Evolutionary conservation across 2,329 filamentous ascomycete genomes (phyloP).

Genomic region (Claviceps sorghi): DNA sequence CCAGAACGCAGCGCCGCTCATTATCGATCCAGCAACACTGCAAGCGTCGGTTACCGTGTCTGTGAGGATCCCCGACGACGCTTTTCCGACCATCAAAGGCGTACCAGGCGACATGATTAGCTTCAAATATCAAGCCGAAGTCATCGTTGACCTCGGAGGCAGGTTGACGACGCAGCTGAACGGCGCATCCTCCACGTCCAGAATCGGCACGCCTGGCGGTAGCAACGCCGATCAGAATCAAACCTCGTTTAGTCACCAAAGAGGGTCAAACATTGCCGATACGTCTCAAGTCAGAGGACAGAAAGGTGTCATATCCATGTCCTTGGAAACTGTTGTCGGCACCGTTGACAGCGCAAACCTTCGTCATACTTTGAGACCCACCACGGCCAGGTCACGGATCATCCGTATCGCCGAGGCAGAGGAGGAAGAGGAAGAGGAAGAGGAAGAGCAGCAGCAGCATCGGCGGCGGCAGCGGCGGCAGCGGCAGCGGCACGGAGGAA

Average conservation of each 20-base stretch:
- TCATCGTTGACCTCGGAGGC: conserved; percentile 82
- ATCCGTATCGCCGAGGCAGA: conserved; percentile 17
- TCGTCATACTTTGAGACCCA: conserved; percentile 12
- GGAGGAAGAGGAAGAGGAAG: conserved; percentile 13
- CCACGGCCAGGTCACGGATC: conserved; percentile 14
- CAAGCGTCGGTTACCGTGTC: conserved; percentile 68
- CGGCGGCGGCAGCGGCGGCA: too few species aligned
- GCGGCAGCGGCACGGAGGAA: not conserved
- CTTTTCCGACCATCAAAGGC: conserved; percentile 78
- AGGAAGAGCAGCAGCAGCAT: not conserved
- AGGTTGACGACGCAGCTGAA: conserved; percentile 63
- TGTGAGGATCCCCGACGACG: conserved; percentile 75
- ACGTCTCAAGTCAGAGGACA: conserved; percentile 75
- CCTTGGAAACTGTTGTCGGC: conserved; percentile 77
- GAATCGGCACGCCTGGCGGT: conserved; percentile 21
- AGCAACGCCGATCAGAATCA: conserved; percentile 13
- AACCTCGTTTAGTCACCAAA: conserved; percentile 16
- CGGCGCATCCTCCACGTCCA: conserved; percentile 39
- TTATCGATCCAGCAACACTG: conserved; percentile 69
- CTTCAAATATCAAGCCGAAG: conserved; percentile 87
- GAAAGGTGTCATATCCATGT: conserved; percentile 78
- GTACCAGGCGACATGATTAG: conserved; percentile 90
- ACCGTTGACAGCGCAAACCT: conserved; percentile 56
- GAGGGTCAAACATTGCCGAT: conserved; percentile 57
- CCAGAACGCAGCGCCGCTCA: conserved; percentile 75